Conservation (phyloP, 1,284 basidiomycete species). For the Irpex sp. region DNA sequence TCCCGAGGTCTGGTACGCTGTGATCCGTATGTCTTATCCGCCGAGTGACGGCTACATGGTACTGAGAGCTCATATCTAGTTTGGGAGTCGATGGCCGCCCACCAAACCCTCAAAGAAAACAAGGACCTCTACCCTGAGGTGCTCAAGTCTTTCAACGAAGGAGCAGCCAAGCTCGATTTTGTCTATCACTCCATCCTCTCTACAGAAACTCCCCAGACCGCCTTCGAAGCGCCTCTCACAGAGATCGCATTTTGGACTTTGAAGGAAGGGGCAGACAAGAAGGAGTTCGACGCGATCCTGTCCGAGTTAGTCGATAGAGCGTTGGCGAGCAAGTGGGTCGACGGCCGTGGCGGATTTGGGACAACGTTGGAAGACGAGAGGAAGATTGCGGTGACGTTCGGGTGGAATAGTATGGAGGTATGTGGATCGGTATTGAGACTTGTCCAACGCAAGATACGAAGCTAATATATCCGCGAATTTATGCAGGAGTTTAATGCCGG, state of each 20-base stretch:
- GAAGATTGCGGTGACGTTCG: not conserved
- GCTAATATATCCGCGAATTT: not conserved
- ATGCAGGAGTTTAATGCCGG: not conserved
- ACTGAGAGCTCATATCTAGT: not conserved
- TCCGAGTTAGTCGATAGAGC: not conserved
- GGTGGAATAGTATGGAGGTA: not conserved
- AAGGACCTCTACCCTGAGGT: not conserved
- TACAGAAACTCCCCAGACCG: not conserved
- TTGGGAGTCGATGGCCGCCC: not conserved
- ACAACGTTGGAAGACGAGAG: not conserved
- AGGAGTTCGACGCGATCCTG: not conserved
- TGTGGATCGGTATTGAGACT: not conserved
- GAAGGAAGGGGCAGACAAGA: not conserved
- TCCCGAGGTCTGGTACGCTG: not conserved
- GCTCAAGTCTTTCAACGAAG: not conserved
- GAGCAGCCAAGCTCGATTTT: not conserved
- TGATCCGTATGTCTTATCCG: not conserved
- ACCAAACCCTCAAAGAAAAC: not conserved
- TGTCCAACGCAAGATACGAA: not conserved
- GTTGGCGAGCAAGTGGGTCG: not conserved
- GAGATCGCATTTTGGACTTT: not conserved
- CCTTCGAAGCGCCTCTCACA: not conserved
- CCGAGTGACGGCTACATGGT: not conserved
- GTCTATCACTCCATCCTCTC: not conserved
- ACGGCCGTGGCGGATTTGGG: not conserved